Evolutionary conservation across 352 stramenopile genomes (phyloP).

Genomic region (Pythium coloratum): DNA sequence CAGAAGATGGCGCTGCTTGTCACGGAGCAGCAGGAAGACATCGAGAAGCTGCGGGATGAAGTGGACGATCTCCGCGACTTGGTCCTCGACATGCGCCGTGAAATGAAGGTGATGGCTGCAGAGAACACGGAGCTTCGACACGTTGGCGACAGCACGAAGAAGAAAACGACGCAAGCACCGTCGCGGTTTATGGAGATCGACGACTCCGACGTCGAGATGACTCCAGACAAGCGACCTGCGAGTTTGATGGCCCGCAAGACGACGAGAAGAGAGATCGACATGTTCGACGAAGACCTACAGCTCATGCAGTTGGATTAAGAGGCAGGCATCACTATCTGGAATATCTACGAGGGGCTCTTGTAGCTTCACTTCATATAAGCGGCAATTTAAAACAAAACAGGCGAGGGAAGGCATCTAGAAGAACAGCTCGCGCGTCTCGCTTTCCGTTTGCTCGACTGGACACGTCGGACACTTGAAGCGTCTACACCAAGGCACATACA

Average conservation of each 20-base stretch:
- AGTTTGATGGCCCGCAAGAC: background rate
- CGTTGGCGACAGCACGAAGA: background rate
- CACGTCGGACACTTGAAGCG: constrained; percentile 90
- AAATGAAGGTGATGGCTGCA: background rate
- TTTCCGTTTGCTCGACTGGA: constrained; percentile 77
- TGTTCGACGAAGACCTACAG: constrained; percentile 26
- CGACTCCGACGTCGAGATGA: background rate
- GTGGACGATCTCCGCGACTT: constrained; percentile 11
- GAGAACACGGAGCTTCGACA: background rate
- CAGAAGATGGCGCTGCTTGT: constrained; percentile 24
- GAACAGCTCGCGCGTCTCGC: constrained; percentile 71
- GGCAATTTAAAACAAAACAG: constrained; percentile 5
- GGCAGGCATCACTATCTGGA: background rate
- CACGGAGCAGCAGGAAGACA: constrained; percentile 25
- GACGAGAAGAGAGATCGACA: constrained; percentile 12
- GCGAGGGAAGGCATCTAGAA: constrained; percentile 36
- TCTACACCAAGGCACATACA: constrained; percentile 20
- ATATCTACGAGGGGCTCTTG: constrained; percentile 8
- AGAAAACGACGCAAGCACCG: background rate
- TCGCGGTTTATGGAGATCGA: background rate
- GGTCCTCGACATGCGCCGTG: constrained; percentile 8
- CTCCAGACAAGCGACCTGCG: background rate
- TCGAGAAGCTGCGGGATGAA: constrained; percentile 13
- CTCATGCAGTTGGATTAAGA: constrained; percentile 19
- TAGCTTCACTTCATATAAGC: background rate